phyloP scores from a whole-genome alignment of 139 green algal species.

The Edaphochlamys debaryana region DNA sequence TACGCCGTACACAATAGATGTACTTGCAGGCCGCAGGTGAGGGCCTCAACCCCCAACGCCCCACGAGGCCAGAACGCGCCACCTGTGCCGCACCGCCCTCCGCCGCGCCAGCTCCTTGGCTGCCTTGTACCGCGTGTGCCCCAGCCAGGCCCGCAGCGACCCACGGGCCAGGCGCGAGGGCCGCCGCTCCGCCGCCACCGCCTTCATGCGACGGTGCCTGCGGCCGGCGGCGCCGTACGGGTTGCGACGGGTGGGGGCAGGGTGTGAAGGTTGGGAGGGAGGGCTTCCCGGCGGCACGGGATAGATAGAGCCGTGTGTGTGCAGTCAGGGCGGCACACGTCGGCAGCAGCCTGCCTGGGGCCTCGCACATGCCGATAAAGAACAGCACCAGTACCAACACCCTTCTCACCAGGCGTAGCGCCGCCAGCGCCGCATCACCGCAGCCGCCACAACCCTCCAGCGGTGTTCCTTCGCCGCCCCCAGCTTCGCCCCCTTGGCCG shows the following conservation, averaged over 20 bases:
- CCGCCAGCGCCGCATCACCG: not conserved
- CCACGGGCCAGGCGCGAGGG: not conserved
- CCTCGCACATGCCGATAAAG: too few species aligned
- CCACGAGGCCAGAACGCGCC: too few species aligned
- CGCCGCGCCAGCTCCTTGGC: constrained; percentile 19
- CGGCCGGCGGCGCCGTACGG: not conserved
- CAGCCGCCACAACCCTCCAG: not conserved
- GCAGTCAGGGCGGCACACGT: too few species aligned
- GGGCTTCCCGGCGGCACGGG: too few species aligned
- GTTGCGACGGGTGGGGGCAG: too few species aligned
- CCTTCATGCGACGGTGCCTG: constrained; percentile 31
- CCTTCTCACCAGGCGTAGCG: constrained; percentile 12
- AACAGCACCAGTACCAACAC: too few species aligned
- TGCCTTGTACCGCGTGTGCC: not conserved
- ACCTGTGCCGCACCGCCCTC: constrained; percentile 41
- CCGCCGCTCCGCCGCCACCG: not conserved
- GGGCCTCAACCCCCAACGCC: too few species aligned
- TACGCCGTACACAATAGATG: too few species aligned
- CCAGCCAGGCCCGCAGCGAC: not conserved
- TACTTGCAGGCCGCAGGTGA: too few species aligned
- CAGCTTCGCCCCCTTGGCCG: constrained; percentile 11
- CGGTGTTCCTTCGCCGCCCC: constrained; percentile 6
- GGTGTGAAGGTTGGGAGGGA: too few species aligned
- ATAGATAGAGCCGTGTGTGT: too few species aligned
- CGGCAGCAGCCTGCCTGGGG: too few species aligned